Base-by-base conservation (phyloP, 139 green algal genomes). In the Closterium sp. region DNA sequence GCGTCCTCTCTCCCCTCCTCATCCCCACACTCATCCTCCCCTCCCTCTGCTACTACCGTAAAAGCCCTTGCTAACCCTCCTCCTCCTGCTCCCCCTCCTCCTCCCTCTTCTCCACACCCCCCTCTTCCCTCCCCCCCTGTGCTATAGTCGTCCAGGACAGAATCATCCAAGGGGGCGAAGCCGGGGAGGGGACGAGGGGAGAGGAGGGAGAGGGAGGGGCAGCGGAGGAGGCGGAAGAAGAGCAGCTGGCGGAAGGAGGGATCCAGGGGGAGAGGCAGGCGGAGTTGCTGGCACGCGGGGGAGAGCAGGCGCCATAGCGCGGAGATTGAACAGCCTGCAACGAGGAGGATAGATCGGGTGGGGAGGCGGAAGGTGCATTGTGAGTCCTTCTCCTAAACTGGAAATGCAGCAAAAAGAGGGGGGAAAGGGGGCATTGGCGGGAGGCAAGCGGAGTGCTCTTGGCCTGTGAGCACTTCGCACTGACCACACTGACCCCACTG, bases 121-220 rank as follows among this genome's bases (percentile, higher is more conserved):
- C 3, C 84, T 34, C 84, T 19, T 34, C 84, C 84, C 16, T 12
- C 33, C 12, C 16, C 84, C 16, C 16, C 84, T 25, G 33, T 19
- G 10, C 33, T 12, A 34, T 34, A 34, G 25, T 19, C 33, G 25
- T 34, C 33, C 84, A 66, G 25, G 25, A 87, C 33, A 87, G 84
- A 87, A 16, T 34, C 33, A 6, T 66, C 16, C 25, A 34, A 34
- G 16, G 33, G 84, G 25, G 84, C 33, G 84, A 87, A 34, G 33
- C 33, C 33, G 84, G 33, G 19, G 33, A 34, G 84, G 33, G 84
- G 84, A 21, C 84, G 33, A 87, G 23, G 84, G 84, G 33, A 34
- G 84, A 87, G 84, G 84, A 34, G 33, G 84, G 84, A 66, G 84
- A 34, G 84, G 84, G 84, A 87, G 84, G 84, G 33, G 19, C 84